A percentile compares a stretch with the other conserved stretches of the same genome.
Evolutionary conservation across 257 asterid species (phyloP).

Genomic region (Avicennia marina): DNA sequence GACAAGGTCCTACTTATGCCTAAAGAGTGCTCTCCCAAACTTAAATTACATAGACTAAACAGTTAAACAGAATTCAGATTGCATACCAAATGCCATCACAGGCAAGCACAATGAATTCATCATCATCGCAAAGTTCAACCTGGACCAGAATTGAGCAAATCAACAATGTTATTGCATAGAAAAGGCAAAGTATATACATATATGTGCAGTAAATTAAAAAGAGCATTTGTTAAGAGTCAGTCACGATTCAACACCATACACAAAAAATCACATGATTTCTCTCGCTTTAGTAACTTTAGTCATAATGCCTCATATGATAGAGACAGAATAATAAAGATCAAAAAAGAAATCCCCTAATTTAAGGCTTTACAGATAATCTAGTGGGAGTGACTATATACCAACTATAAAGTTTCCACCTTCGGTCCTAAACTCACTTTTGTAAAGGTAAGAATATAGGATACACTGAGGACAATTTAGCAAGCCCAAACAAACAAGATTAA

Average conservation of each 20-base stretch:
- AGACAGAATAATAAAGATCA: too few relatives aligned
- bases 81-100: constrained; percentile 97
- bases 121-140: constrained; percentile 91
- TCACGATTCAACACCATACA: too few relatives aligned
- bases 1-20: neutral
- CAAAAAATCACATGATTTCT: too few relatives aligned
- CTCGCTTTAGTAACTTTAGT: too few relatives aligned
- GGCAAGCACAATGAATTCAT: constrained; percentile 87
- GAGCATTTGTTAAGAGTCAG: too few relatives aligned
- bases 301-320: too few relatives aligned
- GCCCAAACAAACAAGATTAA: neutral
- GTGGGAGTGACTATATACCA: too few relatives aligned
- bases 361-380: too few relatives aligned
- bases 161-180: constrained; percentile 8
- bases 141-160: constrained; percentile 29
- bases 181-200: neutral
- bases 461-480: neutral
- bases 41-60: neutral
- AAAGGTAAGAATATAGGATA: neutral
- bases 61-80: constrained; percentile 13
- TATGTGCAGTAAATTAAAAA: too few relatives aligned
- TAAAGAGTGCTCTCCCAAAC: neutral
- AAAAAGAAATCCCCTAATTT: too few relatives aligned
- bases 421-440: neutral
- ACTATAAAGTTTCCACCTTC: neutral